Base-by-base conservation (phyloP, 345 rosid species). In the Brassica incana region DNA sequence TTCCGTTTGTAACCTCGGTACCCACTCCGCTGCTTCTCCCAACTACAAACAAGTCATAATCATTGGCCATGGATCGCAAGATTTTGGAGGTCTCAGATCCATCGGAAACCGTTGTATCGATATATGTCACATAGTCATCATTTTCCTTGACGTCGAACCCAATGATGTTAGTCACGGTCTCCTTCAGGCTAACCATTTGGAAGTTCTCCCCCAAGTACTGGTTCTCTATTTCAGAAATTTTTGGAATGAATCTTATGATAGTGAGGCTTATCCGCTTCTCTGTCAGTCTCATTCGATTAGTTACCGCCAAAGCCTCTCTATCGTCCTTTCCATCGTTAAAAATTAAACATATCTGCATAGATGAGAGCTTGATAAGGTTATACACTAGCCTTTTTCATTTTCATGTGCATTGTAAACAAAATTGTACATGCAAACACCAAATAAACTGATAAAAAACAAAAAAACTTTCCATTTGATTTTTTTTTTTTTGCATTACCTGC, bases 281-380 rank as follows among this genome's bases (percentile, higher is more conserved):
- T 6, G 74, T 50, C 15, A 32, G 38, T 5, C 84, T 74, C 78
- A 84, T 80, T 40, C 86, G 61, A 40, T 80, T 73, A 4, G 82
- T 33, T 35, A 82, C 43, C 10, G 80, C 76, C 73, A 86, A 60
- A 25, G 86, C 87, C 62, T 86, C 88, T 14, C 12, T 59, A 69
- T 86, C 88, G 54, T 84, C 85, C 5, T 45, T 72, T 23, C 85
- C 87, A 5, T 87, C 87, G 36, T 82, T 27, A 61, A 64, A 84
- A 1, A 86, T 36, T 73, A 84, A 52, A 14, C 85, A 81, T 1
- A 82, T 81, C 69, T 76, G 77, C 61, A n/a, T 9, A 5, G 16
- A 6, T 52, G 54, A 72, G 48, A 54, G 12, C 4, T 14, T 69
- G 16, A n/a, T n/a, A n/a, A n/a, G n/a, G n/a, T n/a, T n/a, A n/a